These are phyloP conservation scores for Quillaja saponaria DNA, from an alignment of 306 rosid species.

Conservation along the genomic window DNA sequence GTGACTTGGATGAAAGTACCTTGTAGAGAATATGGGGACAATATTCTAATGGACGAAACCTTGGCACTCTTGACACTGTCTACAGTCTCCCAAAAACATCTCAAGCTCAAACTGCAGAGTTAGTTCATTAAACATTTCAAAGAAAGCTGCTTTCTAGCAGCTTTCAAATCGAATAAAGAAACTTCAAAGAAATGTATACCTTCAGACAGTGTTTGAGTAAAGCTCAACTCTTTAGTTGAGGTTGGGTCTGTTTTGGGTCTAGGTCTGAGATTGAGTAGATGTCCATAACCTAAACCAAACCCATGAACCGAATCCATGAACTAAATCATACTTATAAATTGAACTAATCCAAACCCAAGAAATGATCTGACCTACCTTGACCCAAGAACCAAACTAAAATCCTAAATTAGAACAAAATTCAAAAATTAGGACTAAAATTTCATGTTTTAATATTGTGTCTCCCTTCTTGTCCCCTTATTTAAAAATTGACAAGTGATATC, in stretches of 20 bases:
- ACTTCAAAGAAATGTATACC: conserved; percentile 47
- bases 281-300: too few species aligned
- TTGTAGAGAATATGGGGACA: conserved; percentile 97
- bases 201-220: conserved; percentile 72
- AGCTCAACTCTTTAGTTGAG: conserved; percentile 87
- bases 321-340: too few species aligned
- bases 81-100: conserved; percentile 84
- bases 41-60: conserved; percentile 99
- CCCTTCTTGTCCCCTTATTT: too few species aligned
- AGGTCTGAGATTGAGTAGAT: too few species aligned
- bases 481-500: too few species aligned
- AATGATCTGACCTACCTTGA: too few species aligned
- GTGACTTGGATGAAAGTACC: conserved; percentile 48
- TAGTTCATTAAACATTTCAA: conserved; percentile 29
- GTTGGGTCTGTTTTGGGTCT: conserved; percentile 50
- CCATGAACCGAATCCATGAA: too few species aligned
- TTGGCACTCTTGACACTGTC: conserved; percentile 99
- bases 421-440: too few species aligned
- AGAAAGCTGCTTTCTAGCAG: conserved; percentile 5
- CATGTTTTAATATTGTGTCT: too few species aligned
- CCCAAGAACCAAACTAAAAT: too few species aligned
- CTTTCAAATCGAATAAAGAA: conserved; percentile 23
- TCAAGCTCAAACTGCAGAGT: conserved; percentile 79
- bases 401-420: too few species aligned
- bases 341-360: too few species aligned